Evolutionary conservation across 129 eudicot species (phyloP).

Genomic region (Kitagawia praeruptora): DNA sequence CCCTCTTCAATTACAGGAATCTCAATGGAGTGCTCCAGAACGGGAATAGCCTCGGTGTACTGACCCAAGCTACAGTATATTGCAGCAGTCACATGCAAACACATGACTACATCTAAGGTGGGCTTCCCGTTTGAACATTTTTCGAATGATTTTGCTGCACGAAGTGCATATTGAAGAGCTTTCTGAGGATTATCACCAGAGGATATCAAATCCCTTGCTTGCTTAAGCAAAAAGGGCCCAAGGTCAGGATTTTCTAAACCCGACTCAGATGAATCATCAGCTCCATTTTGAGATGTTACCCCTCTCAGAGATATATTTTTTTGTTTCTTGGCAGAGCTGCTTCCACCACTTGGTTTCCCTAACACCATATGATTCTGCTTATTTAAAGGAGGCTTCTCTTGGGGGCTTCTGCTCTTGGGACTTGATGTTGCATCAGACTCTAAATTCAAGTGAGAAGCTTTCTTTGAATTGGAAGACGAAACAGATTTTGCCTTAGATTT

Average conservation of each 20-base stretch:
- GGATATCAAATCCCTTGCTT: constrained; percentile 76
- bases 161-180: constrained; percentile 22
- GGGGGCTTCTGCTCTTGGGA: constrained; percentile 38
- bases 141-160: constrained; percentile 27
- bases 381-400: constrained; percentile 23
- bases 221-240: constrained; percentile 83
- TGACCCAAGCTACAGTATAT: constrained; percentile 35
- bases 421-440: constrained; percentile 52
- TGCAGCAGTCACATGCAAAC: constrained; percentile 53
- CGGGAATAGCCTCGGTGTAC: constrained; percentile 42
- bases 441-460: constrained; percentile 31
- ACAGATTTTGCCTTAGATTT: constrained; percentile 16
- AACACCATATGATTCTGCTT: constrained; percentile 23
- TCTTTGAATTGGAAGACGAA: constrained; percentile 35
- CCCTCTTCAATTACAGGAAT: constrained; percentile 42
- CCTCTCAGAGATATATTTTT: constrained; percentile 22
- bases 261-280: constrained; percentile 29
- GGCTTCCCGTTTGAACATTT: constrained; percentile 23
- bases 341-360: constrained; percentile 20
- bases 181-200: constrained; percentile 21
- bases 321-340: constrained; percentile 26
- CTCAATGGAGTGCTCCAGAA: constrained; percentile 50
- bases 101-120: constrained; percentile 32
- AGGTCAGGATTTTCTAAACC: constrained; percentile 56
- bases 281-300: constrained; percentile 25